Evolutionary conservation across 1,284 basidiomycete species (phyloP), one percentile per base, ranked within the genome.

Genomic region (Sporisorium graminicola): DNA sequence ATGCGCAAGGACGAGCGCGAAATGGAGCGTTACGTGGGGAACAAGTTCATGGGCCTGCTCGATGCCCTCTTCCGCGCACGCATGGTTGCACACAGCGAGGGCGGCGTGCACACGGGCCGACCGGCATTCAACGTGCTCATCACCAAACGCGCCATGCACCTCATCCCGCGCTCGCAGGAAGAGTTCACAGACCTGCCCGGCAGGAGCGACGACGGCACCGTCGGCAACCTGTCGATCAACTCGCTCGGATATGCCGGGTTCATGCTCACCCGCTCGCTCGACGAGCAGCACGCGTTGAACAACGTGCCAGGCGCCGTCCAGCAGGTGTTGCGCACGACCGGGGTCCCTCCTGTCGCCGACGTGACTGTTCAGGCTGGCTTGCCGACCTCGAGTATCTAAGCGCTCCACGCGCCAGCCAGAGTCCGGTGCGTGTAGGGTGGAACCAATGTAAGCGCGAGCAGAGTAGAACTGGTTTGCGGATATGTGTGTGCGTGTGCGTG

Each of bases 201-300:
- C 0, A 67, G 68, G 6, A 14, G 40, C 2, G 71, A 55, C 1
- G 50, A 63, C 14, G 73, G 60, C 5, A 69, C 43, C 24, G 62
- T 74, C 3, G 81, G 78, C 1, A 73, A 65, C 22, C 54, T 83
- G 18, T 74, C 65, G 26, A 68, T 83, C 57, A 83, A 83, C 58
- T 74, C 82, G 10, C 54, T 83, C 2, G 81, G 78, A 8, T 84
- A 81, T 53, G 82, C 82, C 0, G 82, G 82, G 0, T 77, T 83
- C 51, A 68, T 84, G 65, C 63, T 84, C 24, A 78, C 75, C 8
- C 58, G 75, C 27, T 70, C 73, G 29, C 8, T 67, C n/a, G 65
- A 63, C 3, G 82, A 84, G 53, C 63, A 77, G 35, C 46, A 74
- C 16, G 78, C 78, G 14, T 50, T 84, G 24, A 35, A 54, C 10